A percentile compares a stretch with the other conserved stretches of the same genome.
Evolutionary conservation across 345 rosid species (phyloP).

Genomic region (Cardamine occulta): DNA sequence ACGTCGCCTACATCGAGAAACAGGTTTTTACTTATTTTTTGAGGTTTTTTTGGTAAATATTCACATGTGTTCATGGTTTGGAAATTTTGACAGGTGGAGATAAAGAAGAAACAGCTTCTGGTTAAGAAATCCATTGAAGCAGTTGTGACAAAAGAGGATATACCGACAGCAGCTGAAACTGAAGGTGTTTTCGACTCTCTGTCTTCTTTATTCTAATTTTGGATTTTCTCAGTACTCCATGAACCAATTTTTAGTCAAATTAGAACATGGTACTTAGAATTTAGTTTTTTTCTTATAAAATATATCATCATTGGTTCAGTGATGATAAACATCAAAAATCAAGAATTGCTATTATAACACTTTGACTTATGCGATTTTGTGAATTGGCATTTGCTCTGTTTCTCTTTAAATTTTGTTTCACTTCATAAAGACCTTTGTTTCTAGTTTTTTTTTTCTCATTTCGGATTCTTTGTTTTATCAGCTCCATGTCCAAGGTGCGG

Average conservation of each 20-base stretch:
- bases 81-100: conserved; percentile 37
- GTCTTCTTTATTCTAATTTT: background rate
- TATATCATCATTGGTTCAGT: background rate
- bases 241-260: background rate
- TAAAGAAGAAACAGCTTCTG: conserved; percentile 40
- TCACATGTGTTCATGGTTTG: too few relatives aligned
- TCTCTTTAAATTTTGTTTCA: too few relatives aligned
- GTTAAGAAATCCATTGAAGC: conserved; percentile 39
- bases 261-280: background rate
- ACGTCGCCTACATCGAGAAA: conserved; percentile 37
- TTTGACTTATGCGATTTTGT: background rate
- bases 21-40: conserved; percentile 4
- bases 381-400: background rate
- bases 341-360: background rate
- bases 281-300: background rate
- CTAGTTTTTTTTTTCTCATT: background rate
- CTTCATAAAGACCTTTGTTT: background rate
- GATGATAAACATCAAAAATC: too few relatives aligned
- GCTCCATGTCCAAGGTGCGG: conserved; percentile 42
- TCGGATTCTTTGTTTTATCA: background rate
- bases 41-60: background rate
- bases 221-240: background rate
- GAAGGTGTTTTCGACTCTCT: conserved; percentile 23
- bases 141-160: conserved; percentile 35
- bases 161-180: conserved; percentile 37